Conservation (phyloP, 768 basidiomycete species). For the Sutorius australiensis region DNA sequence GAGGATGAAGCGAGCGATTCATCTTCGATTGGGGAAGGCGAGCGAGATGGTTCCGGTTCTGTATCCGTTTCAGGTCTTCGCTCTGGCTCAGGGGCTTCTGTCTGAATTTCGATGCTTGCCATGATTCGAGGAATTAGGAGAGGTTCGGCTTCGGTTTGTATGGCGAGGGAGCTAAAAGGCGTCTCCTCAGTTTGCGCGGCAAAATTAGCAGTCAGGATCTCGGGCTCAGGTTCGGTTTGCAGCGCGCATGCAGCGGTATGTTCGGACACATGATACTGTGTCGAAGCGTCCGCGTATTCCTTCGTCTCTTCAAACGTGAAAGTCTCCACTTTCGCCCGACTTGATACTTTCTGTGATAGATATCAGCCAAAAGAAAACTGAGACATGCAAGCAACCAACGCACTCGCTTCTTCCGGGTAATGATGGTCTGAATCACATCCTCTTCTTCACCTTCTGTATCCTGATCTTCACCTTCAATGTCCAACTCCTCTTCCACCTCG, state of each 20-base stretch:
- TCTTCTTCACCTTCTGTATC: conserved; percentile 58
- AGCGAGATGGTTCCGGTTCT: conserved; percentile 34
- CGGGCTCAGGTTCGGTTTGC: conserved; percentile 64
- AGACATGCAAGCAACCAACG: conserved; percentile 9
- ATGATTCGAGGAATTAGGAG: conserved; percentile 28
- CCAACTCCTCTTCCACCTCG: conserved; percentile 39
- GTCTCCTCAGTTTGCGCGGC: conserved; percentile 54
- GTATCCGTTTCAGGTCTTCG: conserved; percentile 32
- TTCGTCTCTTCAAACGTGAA: conserved; percentile 54
- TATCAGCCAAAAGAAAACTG: conserved; percentile 11
- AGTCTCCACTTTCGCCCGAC: conserved; percentile 49
- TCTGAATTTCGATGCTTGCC: conserved; percentile 63
- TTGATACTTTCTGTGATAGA: conserved; percentile 56
- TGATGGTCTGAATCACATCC: conserved; percentile 83
- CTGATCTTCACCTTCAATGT: conserved; percentile 40
- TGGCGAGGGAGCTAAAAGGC: conserved; percentile 22
- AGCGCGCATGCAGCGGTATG: conserved; percentile 44
- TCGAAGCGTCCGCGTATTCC: conserved; percentile 72
- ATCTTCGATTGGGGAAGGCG: conserved; percentile 43
- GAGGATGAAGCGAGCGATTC: conserved; percentile 70
- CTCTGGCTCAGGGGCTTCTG: conserved; percentile 42
- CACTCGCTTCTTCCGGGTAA: conserved; percentile 78
- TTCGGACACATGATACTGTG: conserved; percentile 62
- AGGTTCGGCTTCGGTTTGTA: conserved; percentile 40
- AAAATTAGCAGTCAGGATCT: conserved; percentile 42